These are phyloP conservation scores for Beta macrorhiza DNA, from an alignment of 179 eudicot genomes.

Conservation along the genomic window DNA sequence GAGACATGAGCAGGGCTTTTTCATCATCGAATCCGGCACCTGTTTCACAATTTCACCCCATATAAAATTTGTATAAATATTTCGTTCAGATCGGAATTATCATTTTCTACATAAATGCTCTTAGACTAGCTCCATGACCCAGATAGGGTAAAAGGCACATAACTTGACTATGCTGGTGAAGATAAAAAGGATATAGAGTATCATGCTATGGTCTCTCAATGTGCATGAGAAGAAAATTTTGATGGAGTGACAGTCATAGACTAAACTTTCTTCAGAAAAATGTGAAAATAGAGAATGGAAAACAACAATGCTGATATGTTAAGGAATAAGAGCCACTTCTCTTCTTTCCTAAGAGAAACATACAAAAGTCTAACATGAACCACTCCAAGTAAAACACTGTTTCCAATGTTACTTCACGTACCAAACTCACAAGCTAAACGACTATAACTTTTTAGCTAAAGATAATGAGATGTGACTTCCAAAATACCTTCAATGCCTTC, in stretches of 20 bases:
- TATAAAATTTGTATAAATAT: too few relatives aligned
- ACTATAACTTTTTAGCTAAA: background rate
- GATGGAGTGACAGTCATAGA: too few relatives aligned
- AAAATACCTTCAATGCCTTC: conserved; percentile 77
- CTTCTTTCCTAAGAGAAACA: background rate
- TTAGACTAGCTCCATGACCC: too few relatives aligned
- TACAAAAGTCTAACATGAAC: too few relatives aligned
- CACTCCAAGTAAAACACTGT: background rate
- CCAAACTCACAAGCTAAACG: conserved; percentile 6
- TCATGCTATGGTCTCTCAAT: too few relatives aligned
- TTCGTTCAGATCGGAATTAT: too few relatives aligned
- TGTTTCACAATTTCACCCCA: conserved; percentile 20
- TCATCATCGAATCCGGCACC: conserved; percentile 87
- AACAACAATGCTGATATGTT: background rate
- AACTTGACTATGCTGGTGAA: too few relatives aligned
- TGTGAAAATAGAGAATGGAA: background rate
- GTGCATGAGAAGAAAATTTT: too few relatives aligned
- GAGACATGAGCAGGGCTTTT: conserved; percentile 72
- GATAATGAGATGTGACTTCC: background rate
- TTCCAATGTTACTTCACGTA: background rate
- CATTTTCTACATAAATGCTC: too few relatives aligned
- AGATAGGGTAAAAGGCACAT: too few relatives aligned
- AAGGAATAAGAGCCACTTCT: background rate
- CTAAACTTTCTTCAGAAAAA: too few relatives aligned
- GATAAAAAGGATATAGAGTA: too few relatives aligned